A percentile compares a stretch with the other conserved stretches of the same genome.
These are phyloP conservation scores for Termitomyces sp. DNA, from an alignment of 768 basidiomycete genomes.

Conservation along the genomic window DNA sequence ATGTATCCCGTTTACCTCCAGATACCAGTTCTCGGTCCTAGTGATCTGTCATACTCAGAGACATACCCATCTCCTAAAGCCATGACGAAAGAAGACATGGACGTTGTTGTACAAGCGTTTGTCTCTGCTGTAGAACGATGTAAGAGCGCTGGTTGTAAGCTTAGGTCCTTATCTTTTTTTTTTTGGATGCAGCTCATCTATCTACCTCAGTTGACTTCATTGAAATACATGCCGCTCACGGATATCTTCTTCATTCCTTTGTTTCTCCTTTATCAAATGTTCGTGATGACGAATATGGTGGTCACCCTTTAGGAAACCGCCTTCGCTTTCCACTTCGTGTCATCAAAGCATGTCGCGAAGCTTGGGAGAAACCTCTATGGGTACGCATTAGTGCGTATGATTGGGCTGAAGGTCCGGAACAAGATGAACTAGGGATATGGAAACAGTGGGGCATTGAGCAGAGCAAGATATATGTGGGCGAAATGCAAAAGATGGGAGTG, in stretches of 20 bases:
- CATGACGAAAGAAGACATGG: constrained; percentile 50
- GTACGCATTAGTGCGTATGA: constrained; percentile 64
- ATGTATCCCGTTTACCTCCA: not conserved
- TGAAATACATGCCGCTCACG: constrained; percentile 71
- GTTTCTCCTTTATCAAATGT: constrained; percentile 70
- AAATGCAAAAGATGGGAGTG: constrained; percentile 55
- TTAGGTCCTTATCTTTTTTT: not conserved
- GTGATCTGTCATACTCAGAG: constrained; percentile 47
- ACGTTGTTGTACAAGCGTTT: constrained; percentile 56
- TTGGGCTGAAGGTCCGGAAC: constrained; percentile 56
- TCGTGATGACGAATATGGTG: constrained; percentile 69
- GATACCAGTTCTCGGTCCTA: constrained; percentile 59
- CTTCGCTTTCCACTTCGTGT: constrained; percentile 62
- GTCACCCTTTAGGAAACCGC: constrained; percentile 63
- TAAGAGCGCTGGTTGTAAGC: constrained; percentile 57
- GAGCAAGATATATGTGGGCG: constrained; percentile 49
- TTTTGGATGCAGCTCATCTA: not conserved
- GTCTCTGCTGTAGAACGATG: constrained; percentile 45
- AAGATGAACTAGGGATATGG: constrained; percentile 50
- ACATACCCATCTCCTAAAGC: constrained; percentile 51
- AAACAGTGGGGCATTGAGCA: constrained; percentile 77
- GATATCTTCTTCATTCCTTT: constrained; percentile 62
- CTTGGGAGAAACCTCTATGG: constrained; percentile 71
- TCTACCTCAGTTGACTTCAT: constrained; percentile 54
- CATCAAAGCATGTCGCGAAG: constrained; percentile 42